phyloP scores from a whole-genome alignment of 2,329 filamentous ascomycete genomes.

The Hymenoscyphus linearis region DNA sequence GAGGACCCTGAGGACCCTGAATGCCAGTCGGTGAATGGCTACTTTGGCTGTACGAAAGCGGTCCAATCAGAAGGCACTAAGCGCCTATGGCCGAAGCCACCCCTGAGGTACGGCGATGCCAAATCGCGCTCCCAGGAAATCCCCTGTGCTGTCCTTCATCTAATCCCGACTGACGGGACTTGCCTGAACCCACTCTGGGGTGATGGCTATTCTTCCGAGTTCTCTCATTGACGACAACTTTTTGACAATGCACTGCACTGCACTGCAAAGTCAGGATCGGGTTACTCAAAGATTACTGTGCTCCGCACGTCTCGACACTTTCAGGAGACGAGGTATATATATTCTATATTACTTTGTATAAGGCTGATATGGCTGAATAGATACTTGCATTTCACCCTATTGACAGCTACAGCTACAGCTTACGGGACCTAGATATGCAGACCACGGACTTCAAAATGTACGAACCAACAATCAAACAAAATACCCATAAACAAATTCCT shows the following conservation, averaged over 20 bases:
- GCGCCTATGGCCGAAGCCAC: background rate
- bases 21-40: background rate
- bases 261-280: background rate
- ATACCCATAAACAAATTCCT: too few relatives aligned
- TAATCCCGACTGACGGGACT: background rate
- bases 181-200: background rate
- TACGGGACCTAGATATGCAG: background rate
- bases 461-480: background rate
- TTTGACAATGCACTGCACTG: background rate
- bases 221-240: background rate
- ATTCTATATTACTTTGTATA: background rate
- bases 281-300: background rate
- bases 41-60: background rate
- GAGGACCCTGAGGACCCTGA: background rate
- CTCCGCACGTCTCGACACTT: background rate
- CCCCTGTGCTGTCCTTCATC: background rate
- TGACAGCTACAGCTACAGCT: background rate
- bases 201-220: background rate
- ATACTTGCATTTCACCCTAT: background rate
- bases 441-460: background rate
- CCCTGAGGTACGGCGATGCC: background rate
- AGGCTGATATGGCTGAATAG: slow-evolving; percentile 1
- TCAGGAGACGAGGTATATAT: background rate
- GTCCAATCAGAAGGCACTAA: background rate
- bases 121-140: background rate